Percentiles rank a stretch among this genome's conserved stretches.
phyloP scores from a whole-genome alignment of 2,329 filamentous ascomycete species.

The Raffaelea deltoideospora region DNA sequence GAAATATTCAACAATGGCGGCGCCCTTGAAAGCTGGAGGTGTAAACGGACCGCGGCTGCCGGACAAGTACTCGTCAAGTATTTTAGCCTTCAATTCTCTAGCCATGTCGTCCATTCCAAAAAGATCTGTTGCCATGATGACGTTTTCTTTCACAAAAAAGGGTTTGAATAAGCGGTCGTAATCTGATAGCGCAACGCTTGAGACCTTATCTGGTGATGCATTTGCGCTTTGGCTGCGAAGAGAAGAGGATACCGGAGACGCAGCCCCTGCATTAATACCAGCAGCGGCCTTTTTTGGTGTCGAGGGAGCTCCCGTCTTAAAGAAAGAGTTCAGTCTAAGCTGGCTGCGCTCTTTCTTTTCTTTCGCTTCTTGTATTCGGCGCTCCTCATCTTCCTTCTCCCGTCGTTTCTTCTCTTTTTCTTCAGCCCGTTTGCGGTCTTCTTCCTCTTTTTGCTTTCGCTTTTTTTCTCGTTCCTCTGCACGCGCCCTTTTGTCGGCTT shows the following conservation, averaged over 20 bases:
- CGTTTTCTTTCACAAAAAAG: constrained; percentile 64
- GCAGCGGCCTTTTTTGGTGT: constrained; percentile 24
- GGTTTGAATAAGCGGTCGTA: constrained; percentile 63
- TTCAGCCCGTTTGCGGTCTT: constrained; percentile 16
- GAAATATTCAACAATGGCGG: constrained; percentile 28
- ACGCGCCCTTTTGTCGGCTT: constrained; percentile 19
- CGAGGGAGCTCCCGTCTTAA: constrained; percentile 17
- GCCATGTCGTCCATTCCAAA: constrained; percentile 44
- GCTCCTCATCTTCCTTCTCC: constrained; percentile 37
- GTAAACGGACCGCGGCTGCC: constrained; percentile 31
- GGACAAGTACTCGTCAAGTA: constrained; percentile 35
- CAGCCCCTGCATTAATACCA: too few species aligned
- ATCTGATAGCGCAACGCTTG: constrained; percentile 22
- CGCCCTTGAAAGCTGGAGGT: constrained; percentile 18
- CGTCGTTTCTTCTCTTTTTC: constrained; percentile 30
- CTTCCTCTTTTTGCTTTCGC: constrained; percentile 24
- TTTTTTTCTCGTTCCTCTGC: constrained; percentile 16
- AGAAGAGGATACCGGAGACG: too few species aligned
- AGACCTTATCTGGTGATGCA: constrained; percentile 15
- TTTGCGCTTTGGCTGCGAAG: constrained; percentile 8
- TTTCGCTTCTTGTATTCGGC: constrained; percentile 24
- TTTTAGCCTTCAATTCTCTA: constrained; percentile 30
- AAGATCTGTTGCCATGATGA: constrained; percentile 48
- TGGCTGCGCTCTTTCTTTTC: constrained; percentile 35
- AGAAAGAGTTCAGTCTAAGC: constrained; percentile 31